Conservation (phyloP, 2,329 filamentous ascomycete species). For the Aspergillus sp. region DNA sequence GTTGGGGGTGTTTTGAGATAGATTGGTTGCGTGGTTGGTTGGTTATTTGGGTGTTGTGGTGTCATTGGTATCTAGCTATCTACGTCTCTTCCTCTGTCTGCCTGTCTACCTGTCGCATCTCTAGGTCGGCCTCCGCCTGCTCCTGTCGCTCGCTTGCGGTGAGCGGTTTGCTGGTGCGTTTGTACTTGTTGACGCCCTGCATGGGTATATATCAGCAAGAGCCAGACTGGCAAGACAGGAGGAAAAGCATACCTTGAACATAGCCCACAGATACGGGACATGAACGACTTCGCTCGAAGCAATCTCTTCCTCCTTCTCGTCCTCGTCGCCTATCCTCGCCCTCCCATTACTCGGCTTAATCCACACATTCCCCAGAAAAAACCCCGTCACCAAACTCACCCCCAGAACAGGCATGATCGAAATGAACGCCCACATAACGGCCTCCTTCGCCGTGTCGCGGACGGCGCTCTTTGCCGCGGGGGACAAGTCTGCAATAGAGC, state of each 20-base stretch:
- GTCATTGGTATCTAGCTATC: too few relatives aligned
- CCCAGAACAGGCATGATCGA: conserved; percentile 52
- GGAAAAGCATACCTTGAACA: conserved; percentile 15
- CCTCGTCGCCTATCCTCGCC: conserved; percentile 10
- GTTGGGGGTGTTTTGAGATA: too few relatives aligned
- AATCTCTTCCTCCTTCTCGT: conserved; percentile 6
- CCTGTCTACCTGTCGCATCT: conserved; percentile 1
- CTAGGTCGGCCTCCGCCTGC: conserved; percentile 9
- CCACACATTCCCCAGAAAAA: conserved; percentile 45
- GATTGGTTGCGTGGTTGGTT: too few relatives aligned
- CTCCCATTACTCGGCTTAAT: conserved; percentile 36
- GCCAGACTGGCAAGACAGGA: neutral
- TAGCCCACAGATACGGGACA: conserved; percentile 23
- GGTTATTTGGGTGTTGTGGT: too few relatives aligned
- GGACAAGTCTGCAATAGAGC: conserved; percentile 27
- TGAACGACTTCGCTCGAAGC: conserved; percentile 22
- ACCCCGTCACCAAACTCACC: conserved; percentile 36
- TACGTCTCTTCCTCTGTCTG: too few relatives aligned
- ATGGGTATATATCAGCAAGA: neutral
- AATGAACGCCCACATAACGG: conserved; percentile 58
- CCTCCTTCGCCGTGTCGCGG: conserved; percentile 40
- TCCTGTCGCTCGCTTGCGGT: conserved; percentile 10
- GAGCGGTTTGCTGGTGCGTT: conserved; percentile 14
- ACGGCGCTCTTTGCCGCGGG: conserved; percentile 28
- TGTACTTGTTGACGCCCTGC: conserved; percentile 18